phyloP scores from a whole-genome alignment of 345 rosid genomes.

The Mallotus nudiflorus region DNA sequence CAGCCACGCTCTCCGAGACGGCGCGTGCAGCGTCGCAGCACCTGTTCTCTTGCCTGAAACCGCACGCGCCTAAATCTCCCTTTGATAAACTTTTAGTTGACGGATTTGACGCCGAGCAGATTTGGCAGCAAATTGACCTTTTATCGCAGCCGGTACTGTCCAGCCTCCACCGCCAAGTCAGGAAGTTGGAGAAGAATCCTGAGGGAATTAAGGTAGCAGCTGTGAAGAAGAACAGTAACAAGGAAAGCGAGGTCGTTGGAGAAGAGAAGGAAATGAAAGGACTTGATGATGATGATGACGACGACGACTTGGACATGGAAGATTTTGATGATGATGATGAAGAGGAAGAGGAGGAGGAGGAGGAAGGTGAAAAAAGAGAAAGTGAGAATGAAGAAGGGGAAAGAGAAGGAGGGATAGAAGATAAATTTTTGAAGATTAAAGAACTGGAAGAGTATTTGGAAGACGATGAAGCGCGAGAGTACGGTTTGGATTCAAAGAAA shows the following conservation, averaged over 20 bases:
- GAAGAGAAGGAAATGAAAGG: slow-evolving; percentile 1
- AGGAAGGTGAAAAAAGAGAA: too few relatives aligned
- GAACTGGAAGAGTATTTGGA: slow-evolving; percentile 71
- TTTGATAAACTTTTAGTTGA: slow-evolving; percentile 63
- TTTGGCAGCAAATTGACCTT: slow-evolving; percentile 95
- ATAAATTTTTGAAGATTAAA: slow-evolving; percentile 72
- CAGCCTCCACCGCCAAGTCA: slow-evolving; percentile 53
- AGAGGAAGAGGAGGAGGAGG: slow-evolving; percentile 31
- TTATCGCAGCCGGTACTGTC: slow-evolving; percentile 64
- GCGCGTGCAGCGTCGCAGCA: slow-evolving; percentile 62
- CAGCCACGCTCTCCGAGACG: slow-evolving; percentile 42
- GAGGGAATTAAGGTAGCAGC: slow-evolving; percentile 31
- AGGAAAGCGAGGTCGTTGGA: too few relatives aligned
- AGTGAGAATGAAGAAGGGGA: too few relatives aligned
- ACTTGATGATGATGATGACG: slow-evolving; percentile 28
- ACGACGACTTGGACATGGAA: slow-evolving; percentile 43
- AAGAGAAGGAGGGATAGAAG: slow-evolving; percentile 61
- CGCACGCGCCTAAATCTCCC: slow-evolving; percentile 60
- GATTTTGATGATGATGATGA: slow-evolving; percentile 35
- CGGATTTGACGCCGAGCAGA: slow-evolving; percentile 89
- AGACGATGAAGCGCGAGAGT: slow-evolving; percentile 77
- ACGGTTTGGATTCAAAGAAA: slow-evolving; percentile 46
- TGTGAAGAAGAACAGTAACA: neutral
- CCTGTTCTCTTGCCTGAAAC: slow-evolving; percentile 57
- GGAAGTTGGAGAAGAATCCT: slow-evolving; percentile 58